Conservation (phyloP, 495 filamentous ascomycete genomes). For the Mytilinidion resinicola region DNA sequence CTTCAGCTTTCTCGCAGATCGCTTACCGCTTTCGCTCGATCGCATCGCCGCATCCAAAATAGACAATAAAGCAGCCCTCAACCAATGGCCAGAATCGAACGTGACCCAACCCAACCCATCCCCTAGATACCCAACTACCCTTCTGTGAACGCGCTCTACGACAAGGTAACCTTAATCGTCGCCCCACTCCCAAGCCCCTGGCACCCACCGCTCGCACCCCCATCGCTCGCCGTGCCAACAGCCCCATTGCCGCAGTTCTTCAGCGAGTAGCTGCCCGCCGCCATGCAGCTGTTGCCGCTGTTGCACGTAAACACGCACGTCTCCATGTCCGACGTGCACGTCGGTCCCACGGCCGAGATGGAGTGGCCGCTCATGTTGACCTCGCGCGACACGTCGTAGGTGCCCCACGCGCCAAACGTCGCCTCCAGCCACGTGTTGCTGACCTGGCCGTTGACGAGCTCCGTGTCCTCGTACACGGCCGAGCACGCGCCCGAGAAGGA, state of each 20-base stretch:
- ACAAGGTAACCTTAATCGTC: not conserved
- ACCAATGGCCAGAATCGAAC: no score
- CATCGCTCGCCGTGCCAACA: constrained; percentile 7
- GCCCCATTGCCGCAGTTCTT: constrained; percentile 10
- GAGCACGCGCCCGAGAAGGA: constrained; percentile 32
- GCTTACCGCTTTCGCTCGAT: no score
- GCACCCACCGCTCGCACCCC: constrained; percentile 6
- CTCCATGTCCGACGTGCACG: constrained; percentile 20
- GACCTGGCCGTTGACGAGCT: constrained; percentile 33
- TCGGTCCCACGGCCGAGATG: constrained; percentile 29
- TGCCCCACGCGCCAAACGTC: constrained; percentile 29
- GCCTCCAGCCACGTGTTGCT: constrained; percentile 40
- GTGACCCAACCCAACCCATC: no score
- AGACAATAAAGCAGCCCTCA: no score
- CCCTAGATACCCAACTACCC: not conserved
- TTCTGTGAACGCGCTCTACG: not conserved
- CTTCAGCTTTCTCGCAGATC: no score
- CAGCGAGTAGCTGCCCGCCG: constrained; percentile 8
- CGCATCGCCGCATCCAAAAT: no score
- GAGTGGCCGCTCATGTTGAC: constrained; percentile 38
- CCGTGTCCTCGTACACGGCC: constrained; percentile 28
- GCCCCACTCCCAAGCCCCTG: not conserved
- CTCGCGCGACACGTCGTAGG: constrained; percentile 36
- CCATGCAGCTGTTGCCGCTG: constrained; percentile 5
- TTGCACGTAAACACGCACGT: constrained; percentile 25